Evolutionary conservation across 768 basidiomycete species (phyloP).

Genomic region (Amanita jacksonii): DNA sequence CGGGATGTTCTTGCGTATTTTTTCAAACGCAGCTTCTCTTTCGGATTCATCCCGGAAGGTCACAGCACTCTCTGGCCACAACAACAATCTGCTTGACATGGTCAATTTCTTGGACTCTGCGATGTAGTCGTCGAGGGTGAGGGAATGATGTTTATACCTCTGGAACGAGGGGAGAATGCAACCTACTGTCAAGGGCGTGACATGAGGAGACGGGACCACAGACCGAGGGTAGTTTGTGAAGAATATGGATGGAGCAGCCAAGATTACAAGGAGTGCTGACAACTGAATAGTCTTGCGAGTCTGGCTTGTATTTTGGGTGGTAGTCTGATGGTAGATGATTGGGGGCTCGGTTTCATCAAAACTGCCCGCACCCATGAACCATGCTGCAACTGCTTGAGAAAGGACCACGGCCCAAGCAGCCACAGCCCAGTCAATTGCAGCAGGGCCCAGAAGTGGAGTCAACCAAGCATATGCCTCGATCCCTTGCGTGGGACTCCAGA

Average conservation of each 20-base stretch:
- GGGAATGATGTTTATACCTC: conserved; percentile 28
- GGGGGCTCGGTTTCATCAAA: conserved; percentile 13
- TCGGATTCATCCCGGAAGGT: conserved; percentile 44
- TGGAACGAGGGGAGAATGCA: conserved; percentile 53
- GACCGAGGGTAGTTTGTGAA: conserved; percentile 29
- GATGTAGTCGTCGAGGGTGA: conserved; percentile 53
- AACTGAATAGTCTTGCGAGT: conserved; percentile 16
- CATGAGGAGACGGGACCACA: conserved; percentile 24
- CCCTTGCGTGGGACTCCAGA: conserved; percentile 57
- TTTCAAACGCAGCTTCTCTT: conserved; percentile 37
- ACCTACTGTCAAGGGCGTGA: conserved; percentile 54
- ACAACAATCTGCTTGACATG: conserved; percentile 39
- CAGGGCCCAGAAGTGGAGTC: conserved; percentile 44
- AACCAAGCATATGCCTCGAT: conserved; percentile 56
- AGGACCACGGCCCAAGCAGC: conserved; percentile 69
- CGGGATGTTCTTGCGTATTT: conserved; percentile 25
- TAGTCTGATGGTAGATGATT: conserved; percentile 7
- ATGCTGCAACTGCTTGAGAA: conserved; percentile 41
- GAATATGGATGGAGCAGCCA: conserved; percentile 50
- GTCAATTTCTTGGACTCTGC: conserved; percentile 39
- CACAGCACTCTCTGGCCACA: conserved; percentile 82
- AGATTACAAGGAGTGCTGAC: conserved; percentile 27
- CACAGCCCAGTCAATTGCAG: conserved; percentile 60
- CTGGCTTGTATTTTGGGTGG: conserved; percentile 1
- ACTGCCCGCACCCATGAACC: conserved; percentile 42